Evolutionary conservation across 108 stramenopile genomes (phyloP).

Genomic region (Cyclotella cryptica): DNA sequence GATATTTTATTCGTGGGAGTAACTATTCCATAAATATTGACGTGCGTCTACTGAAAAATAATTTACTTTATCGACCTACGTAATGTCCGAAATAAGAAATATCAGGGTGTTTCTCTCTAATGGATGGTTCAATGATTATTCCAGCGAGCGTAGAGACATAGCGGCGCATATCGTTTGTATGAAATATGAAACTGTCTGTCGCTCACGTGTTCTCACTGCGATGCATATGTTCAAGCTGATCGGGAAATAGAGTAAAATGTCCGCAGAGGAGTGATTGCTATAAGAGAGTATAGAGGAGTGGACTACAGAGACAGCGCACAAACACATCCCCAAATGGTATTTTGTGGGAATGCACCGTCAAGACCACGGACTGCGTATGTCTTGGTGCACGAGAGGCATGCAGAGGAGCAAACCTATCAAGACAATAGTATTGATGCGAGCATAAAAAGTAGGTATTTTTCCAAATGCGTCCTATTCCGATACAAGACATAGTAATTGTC

Average conservation of each 20-base stretch:
- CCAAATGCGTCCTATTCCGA: slow-evolving; percentile 69
- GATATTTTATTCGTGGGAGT: slow-evolving; percentile 62
- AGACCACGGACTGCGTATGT: slow-evolving; percentile 63
- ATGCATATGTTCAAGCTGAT: slow-evolving; percentile 64
- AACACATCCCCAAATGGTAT: slow-evolving; percentile 75
- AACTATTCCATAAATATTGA: slow-evolving; percentile 69
- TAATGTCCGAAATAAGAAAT: slow-evolving; percentile 68
- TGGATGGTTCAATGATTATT: slow-evolving; percentile 82
- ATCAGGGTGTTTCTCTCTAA: slow-evolving; percentile 78
- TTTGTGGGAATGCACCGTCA: slow-evolving; percentile 8
- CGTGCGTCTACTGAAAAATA: slow-evolving; percentile 64
- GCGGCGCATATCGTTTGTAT: slow-evolving; percentile 83
- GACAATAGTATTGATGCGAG: slow-evolving; percentile 60
- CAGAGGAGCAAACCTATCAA: slow-evolving; percentile 79
- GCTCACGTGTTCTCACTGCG: slow-evolving; percentile 79
- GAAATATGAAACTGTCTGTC: slow-evolving; percentile 77
- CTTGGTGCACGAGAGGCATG: slow-evolving; percentile 77
- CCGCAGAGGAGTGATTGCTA: slow-evolving; percentile 73
- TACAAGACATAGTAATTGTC: slow-evolving; percentile 74
- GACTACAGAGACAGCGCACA: slow-evolving; percentile 76
- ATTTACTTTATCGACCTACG: slow-evolving; percentile 70
- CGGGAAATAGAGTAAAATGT: slow-evolving; percentile 41
- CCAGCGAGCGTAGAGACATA: slow-evolving; percentile 72
- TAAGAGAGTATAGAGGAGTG: slow-evolving; percentile 68
- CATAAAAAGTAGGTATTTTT: slow-evolving; percentile 67